Evolutionary conservation across 305 asterid genomes (phyloP).

Genomic region (Stenogyne calaminthoides): DNA sequence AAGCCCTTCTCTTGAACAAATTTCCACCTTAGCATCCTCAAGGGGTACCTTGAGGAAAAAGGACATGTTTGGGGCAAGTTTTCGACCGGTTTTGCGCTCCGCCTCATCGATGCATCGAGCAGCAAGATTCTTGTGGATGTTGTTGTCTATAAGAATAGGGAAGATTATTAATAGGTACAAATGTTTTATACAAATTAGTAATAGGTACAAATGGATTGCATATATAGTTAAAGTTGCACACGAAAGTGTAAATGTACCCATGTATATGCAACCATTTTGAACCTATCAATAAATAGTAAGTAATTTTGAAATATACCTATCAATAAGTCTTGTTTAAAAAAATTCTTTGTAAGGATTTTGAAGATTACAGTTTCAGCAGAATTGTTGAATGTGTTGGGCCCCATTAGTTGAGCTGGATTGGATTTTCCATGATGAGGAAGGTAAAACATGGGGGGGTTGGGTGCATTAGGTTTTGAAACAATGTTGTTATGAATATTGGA

Average conservation of each 20-base stretch:
- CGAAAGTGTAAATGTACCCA: too few relatives aligned
- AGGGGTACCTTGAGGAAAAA: too few relatives aligned
- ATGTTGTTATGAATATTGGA: constrained; percentile 40
- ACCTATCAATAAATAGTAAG: too few relatives aligned
- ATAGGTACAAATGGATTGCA: too few relatives aligned
- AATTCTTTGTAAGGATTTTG: constrained; percentile 27
- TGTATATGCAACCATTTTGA: too few relatives aligned
- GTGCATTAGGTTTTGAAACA: constrained; percentile 31
- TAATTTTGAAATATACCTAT: too few relatives aligned
- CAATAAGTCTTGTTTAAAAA: too few relatives aligned
- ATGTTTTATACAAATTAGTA: too few relatives aligned
- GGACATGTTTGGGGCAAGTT: constrained; percentile 30
- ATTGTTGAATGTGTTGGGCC: constrained; percentile 30
- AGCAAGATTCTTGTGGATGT: constrained; percentile 38
- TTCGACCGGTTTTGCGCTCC: constrained; percentile 16
- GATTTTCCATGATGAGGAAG: constrained; percentile 42
- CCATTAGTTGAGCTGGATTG: constrained; percentile 32
- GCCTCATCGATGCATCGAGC: constrained; percentile 33
- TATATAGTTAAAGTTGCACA: too few relatives aligned
- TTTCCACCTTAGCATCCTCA: too few relatives aligned
- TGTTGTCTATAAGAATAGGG: too few relatives aligned
- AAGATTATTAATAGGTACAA: too few relatives aligned
- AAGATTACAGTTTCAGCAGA: constrained; percentile 42
- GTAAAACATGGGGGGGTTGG: constrained; percentile 47
- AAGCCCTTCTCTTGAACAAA: constrained; percentile 22